phyloP scores from a whole-genome alignment of 495 filamentous ascomycete genomes.

The Penicillium turbatum region DNA sequence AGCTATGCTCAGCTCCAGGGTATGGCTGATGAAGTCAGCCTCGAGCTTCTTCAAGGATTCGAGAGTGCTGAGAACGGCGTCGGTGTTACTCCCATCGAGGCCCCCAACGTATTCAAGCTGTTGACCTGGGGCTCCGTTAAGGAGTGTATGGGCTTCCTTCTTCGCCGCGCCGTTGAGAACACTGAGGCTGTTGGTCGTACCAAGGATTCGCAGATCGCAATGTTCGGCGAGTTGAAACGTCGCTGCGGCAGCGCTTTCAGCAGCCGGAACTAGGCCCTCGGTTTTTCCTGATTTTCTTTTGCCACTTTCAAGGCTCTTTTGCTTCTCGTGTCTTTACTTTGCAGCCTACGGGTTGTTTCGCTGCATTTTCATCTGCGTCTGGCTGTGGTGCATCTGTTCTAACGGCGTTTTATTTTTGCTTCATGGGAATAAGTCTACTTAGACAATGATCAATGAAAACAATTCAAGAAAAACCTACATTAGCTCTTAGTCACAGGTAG shows the following conservation, averaged over 20 bases:
- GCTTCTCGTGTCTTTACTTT: conserved; percentile 6
- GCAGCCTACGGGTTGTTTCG: conserved; percentile 7
- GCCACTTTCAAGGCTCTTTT: conserved; percentile 1
- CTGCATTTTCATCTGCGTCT: conserved; percentile 14
- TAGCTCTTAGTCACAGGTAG: background rate
- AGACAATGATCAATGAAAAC: conserved; percentile 16
- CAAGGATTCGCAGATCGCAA: conserved; percentile 66
- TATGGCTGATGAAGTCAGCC: conserved; percentile 94
- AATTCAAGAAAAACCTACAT: background rate
- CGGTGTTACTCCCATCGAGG: conserved; percentile 30
- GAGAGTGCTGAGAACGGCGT: conserved; percentile 26
- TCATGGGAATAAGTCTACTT: background rate
- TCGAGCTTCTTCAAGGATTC: conserved; percentile 64
- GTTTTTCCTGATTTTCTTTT: conserved; percentile 2
- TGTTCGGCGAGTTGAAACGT: conserved; percentile 65
- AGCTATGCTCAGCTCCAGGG: conserved; percentile 90
- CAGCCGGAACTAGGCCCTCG: conserved; percentile 19
- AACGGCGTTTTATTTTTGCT: background rate
- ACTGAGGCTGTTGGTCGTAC: conserved; percentile 80
- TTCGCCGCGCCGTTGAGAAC: conserved; percentile 86
- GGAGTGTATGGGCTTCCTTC: conserved; percentile 91
- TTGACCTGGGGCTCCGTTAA: conserved; percentile 85
- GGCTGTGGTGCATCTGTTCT: conserved; percentile 15
- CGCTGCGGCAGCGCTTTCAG: conserved; percentile 48
- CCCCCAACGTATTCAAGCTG: conserved; percentile 76